Percentiles rank a stretch among this genome's conserved stretches.
These are phyloP conservation scores for Coemansia guatemalensis DNA, from an alignment of 192 early-diverging fungal genomes.

Conservation along the genomic window DNA sequence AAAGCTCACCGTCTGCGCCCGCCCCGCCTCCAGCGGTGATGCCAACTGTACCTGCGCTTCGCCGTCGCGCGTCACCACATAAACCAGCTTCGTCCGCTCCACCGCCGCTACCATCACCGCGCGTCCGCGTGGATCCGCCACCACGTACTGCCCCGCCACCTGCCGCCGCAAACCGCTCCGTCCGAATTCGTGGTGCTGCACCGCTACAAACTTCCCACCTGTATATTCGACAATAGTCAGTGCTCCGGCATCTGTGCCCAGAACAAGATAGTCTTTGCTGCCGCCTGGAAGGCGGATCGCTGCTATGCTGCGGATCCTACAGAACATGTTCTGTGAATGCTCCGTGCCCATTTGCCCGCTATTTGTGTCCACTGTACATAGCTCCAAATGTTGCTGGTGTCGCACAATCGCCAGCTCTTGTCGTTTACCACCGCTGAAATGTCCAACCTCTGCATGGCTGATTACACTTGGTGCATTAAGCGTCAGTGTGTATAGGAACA, in stretches of 20 bases:
- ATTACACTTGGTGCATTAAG: conserved; percentile 80
- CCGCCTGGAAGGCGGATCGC: conserved; percentile 88
- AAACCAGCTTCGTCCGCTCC: conserved; percentile 95
- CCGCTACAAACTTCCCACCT: conserved; percentile 71
- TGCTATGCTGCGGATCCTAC: conserved; percentile 76
- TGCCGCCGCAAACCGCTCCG: conserved; percentile 87
- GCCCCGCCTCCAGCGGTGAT: conserved; percentile 95
- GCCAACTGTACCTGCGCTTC: conserved; percentile 81
- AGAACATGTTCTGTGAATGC: conserved; percentile 80
- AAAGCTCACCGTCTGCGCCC: conserved; percentile 73
- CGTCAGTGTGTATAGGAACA: conserved; percentile 84
- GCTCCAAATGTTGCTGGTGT: conserved; percentile 69
- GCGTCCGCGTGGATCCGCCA: conserved; percentile 92
- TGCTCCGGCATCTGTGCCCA: conserved; percentile 88
- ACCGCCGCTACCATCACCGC: conserved; percentile 93
- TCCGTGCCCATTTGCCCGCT: conserved; percentile 78
- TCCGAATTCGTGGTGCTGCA: conserved; percentile 93
- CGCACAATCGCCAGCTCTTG: conserved; percentile 84
- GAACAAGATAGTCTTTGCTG: conserved; percentile 88
- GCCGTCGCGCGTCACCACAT: conserved; percentile 93
- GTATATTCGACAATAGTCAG: conserved; percentile 87
- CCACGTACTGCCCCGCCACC: conserved; percentile 95
- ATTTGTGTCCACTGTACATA: conserved; percentile 72
- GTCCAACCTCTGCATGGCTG: conserved; percentile 77
- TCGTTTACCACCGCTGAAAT: conserved; percentile 87